These are phyloP conservation scores for Hypseocharis bilobata DNA, from an alignment of 441 rosid genomes.

Conservation along the genomic window DNA sequence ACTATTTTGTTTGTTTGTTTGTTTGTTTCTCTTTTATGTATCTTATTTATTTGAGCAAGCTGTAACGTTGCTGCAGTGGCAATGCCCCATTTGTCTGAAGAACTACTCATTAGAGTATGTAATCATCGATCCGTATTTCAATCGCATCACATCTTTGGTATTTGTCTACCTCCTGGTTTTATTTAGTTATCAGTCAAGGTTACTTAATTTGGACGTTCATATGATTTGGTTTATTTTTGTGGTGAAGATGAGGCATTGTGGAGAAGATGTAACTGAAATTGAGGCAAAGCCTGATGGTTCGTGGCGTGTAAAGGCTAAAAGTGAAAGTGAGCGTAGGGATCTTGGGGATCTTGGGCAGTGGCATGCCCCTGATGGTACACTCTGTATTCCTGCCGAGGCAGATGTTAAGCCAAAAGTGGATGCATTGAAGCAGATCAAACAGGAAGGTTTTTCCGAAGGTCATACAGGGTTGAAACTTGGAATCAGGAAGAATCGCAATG, in stretches of 20 bases:
- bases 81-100: slow-evolving; percentile 87
- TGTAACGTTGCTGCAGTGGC: slow-evolving; percentile 67
- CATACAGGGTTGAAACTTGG: slow-evolving; percentile 72
- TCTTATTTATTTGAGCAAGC: slow-evolving; percentile 16
- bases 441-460: slow-evolving; percentile 71
- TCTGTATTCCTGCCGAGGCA: slow-evolving; percentile 30
- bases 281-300: slow-evolving; percentile 96
- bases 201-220: background rate
- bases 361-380: slow-evolving; percentile 73
- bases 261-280: slow-evolving; percentile 79
- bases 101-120: slow-evolving; percentile 80
- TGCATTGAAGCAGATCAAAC: slow-evolving; percentile 45
- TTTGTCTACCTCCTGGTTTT: slow-evolving; percentile 9
- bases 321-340: slow-evolving; percentile 66
- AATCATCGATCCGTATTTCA: slow-evolving; percentile 87
- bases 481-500: slow-evolving; percentile 75
- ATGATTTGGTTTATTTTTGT: slow-evolving; percentile 10
- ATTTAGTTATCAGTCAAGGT: background rate
- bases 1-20: slow-evolving; percentile 3
- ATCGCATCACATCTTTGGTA: slow-evolving; percentile 78
- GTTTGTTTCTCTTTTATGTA: slow-evolving; percentile 6
- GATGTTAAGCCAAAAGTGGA: slow-evolving; percentile 47
- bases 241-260: slow-evolving; percentile 70
- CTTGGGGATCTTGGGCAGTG: slow-evolving; percentile 72
- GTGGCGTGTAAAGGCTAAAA: slow-evolving; percentile 84